Evolutionary conservation across 305 asterid species (phyloP).

Genomic region (Solanum hybrid): DNA sequence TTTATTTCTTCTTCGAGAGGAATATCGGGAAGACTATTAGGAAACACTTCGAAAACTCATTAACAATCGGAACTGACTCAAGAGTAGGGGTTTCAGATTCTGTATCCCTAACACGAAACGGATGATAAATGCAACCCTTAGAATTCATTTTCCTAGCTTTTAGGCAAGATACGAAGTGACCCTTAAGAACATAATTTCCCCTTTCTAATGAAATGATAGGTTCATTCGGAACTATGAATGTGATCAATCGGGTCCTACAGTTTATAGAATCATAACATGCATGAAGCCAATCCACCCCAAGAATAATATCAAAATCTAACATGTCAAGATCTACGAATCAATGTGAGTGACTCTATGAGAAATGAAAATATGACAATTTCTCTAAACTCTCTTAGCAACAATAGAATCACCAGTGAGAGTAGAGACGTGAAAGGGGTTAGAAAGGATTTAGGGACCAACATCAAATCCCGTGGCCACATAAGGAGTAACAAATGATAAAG

Average conservation of each 20-base stretch:
- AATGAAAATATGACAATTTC: not conserved
- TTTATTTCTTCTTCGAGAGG: not conserved
- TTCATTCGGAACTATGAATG: not conserved
- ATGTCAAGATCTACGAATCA: not conserved
- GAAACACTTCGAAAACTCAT: not conserved
- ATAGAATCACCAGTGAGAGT: not conserved
- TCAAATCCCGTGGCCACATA: not conserved
- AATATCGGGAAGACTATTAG: not conserved
- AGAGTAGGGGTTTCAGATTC: not conserved
- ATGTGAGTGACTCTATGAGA: not conserved
- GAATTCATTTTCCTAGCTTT: not conserved
- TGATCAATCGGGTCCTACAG: not conserved
- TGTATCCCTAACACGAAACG: not conserved
- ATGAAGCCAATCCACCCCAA: not conserved
- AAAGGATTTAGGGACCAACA: not conserved
- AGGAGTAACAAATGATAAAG: not conserved
- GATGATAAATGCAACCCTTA: not conserved
- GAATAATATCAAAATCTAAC: not conserved
- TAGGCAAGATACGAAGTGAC: not conserved
- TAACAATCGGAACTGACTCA: too few species aligned
- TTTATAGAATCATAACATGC: not conserved
- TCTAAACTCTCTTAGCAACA: not conserved
- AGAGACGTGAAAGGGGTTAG: not conserved
- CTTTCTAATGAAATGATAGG: not conserved
- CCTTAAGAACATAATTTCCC: not conserved